A percentile compares a stretch with the other conserved stretches of the same genome.
These are phyloP conservation scores for Arachnomyces sp. DNA, from an alignment of 2,329 filamentous ascomycete species.

Conservation along the genomic window DNA sequence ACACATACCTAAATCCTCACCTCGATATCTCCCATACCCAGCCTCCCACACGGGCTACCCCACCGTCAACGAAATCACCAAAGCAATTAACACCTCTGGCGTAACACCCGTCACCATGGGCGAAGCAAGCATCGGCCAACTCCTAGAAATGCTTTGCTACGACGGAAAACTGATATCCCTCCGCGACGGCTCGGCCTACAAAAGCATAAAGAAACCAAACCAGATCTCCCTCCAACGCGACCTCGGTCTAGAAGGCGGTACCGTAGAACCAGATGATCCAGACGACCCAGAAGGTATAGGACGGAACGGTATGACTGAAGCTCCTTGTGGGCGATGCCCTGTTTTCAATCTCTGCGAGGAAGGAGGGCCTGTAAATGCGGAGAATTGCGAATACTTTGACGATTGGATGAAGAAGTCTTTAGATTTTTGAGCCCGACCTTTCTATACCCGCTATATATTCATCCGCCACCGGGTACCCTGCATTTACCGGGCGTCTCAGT, in stretches of 20 bases:
- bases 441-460: too few relatives aligned
- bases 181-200: slow-evolving; percentile 44
- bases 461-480: too few relatives aligned
- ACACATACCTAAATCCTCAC: slow-evolving; percentile 21
- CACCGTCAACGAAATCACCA: slow-evolving; percentile 68
- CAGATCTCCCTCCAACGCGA: slow-evolving; percentile 24
- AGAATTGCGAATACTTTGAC: slow-evolving; percentile 84
- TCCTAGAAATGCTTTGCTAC: slow-evolving; percentile 81
- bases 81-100: slow-evolving; percentile 58
- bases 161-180: slow-evolving; percentile 70
- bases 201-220: slow-evolving; percentile 34
- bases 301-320: slow-evolving; percentile 75
- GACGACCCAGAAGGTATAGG: slow-evolving; percentile 34
- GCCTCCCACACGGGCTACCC: slow-evolving; percentile 70
- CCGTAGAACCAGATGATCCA: slow-evolving; percentile 24
- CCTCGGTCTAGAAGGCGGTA: slow-evolving; percentile 25
- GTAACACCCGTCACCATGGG: slow-evolving; percentile 62
- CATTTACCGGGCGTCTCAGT: too few relatives aligned
- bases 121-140: slow-evolving; percentile 70
- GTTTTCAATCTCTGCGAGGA: slow-evolving; percentile 90
- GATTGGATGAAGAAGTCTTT: slow-evolving; percentile 58
- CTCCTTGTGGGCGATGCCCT: slow-evolving; percentile 83
- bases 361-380: slow-evolving; percentile 80
- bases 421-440: slow-evolving; percentile 21
- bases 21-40: slow-evolving; percentile 43